Conservation (phyloP, 2,329 filamentous ascomycete genomes). For the Colletotrichum sp. region DNA sequence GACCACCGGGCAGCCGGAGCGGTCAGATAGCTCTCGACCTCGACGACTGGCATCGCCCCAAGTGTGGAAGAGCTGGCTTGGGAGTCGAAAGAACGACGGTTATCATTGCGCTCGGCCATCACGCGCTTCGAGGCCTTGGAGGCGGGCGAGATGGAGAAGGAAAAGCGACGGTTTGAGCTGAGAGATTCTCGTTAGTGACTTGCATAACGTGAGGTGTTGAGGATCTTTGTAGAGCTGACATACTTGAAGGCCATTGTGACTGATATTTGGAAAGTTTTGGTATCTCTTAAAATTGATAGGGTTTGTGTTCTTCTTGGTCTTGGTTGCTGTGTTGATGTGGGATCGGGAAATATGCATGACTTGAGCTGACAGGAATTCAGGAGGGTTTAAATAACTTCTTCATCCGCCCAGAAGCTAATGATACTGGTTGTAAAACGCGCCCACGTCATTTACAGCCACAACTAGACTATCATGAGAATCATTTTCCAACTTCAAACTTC, state of each 20-base stretch:
- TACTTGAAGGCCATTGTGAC: slow-evolving; percentile 10
- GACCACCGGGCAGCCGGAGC: slow-evolving; percentile 8
- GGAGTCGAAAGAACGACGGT: slow-evolving; percentile 9
- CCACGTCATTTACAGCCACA: neutral
- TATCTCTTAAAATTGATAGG: neutral
- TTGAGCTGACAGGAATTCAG: neutral
- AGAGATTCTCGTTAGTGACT: neutral
- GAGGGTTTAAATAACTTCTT: neutral
- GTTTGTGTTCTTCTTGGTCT: neutral
- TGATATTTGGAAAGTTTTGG: neutral
- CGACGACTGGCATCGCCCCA: slow-evolving; percentile 3
- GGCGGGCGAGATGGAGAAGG: slow-evolving; percentile 9
- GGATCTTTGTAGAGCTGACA: neutral
- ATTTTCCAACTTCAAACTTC: neutral
- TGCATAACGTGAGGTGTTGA: neutral
- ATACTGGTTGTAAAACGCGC: neutral
- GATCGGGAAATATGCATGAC: neutral
- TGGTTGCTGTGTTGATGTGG: neutral
- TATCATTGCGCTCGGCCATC: neutral
- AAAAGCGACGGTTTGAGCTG: slow-evolving; percentile 11
- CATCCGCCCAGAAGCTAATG: neutral
- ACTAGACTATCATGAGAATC: neutral
- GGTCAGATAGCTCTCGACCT: slow-evolving; percentile 7
- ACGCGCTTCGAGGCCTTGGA: slow-evolving; percentile 1
- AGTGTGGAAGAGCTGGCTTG: slow-evolving; percentile 12